Conservation (phyloP, 768 basidiomycete species). For the Chiua virens region DNA sequence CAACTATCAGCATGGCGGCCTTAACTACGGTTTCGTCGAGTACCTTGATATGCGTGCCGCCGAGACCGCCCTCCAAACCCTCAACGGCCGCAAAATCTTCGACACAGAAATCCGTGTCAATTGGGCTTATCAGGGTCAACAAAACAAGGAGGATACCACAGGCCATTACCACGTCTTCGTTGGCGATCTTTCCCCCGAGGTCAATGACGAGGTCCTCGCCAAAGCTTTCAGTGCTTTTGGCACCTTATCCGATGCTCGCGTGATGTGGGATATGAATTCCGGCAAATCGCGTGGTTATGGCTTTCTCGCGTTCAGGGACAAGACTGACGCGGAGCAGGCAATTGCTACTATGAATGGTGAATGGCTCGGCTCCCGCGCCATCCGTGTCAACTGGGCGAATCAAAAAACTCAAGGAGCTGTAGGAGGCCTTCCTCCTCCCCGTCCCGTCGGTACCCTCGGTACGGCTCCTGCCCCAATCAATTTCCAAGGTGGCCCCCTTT, state of each 20-base stretch:
- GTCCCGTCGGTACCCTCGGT: slow-evolving; percentile 47
- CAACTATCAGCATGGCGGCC: slow-evolving; percentile 98
- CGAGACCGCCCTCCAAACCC: slow-evolving; percentile 96
- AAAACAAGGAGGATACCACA: slow-evolving; percentile 98
- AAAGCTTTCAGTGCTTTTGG: slow-evolving; percentile 99
- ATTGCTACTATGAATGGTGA: slow-evolving; percentile 99
- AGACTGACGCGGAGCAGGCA: slow-evolving; percentile 98
- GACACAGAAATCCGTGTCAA: slow-evolving; percentile 99
- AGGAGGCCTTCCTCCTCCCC: slow-evolving; percentile 36
- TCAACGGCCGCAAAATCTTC: slow-evolving; percentile 99
- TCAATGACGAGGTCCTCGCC: slow-evolving; percentile 93
- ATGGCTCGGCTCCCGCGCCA: slow-evolving; percentile 97
- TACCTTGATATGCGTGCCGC: slow-evolving; percentile 99
- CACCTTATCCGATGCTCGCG: slow-evolving; percentile 93
- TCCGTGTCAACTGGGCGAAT: slow-evolving; percentile 99
- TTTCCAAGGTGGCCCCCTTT: slow-evolving; percentile 85
- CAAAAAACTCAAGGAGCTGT: slow-evolving; percentile 87
- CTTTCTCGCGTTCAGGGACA: slow-evolving; percentile 98
- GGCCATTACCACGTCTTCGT: slow-evolving; percentile 99
- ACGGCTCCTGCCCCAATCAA: slow-evolving; percentile 87
- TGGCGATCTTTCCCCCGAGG: slow-evolving; percentile 98
- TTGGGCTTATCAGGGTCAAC: slow-evolving; percentile 98
- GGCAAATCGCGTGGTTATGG: slow-evolving; percentile 98
- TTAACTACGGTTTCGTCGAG: slow-evolving; percentile 99
- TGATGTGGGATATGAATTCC: slow-evolving; percentile 99